Base-by-base conservation (phyloP, 1,139 yeast species). In the Dujonia santamariae region DNA sequence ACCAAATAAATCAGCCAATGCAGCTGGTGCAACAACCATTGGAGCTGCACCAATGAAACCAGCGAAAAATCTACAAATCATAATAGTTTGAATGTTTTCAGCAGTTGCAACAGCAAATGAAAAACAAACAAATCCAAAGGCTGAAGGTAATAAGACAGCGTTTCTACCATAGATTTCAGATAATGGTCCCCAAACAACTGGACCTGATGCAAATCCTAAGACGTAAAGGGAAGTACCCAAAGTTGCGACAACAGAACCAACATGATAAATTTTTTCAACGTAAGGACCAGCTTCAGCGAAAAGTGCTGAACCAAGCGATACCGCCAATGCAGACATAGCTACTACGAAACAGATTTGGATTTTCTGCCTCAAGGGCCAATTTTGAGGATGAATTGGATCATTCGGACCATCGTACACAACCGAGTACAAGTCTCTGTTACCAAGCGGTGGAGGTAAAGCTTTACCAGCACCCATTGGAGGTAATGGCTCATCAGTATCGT, bases 21-120 rank as follows among this genome's bases (percentile, higher is more conserved):
- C 74, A 20, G 94, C 95, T 17, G 94, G 95, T 7, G 84, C 88
- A 26, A 84, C 85, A 14, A 85, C 92, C 51, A 86, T 56, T 0
- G 94, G 85, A 7, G 92, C 85, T 13, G 92, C 85, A 41, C 94
- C 95, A 36, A 80, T 57, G 45, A 79, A 69, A 26, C 95, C 95
- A 23, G 79, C 78, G 52, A 85, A 81, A 55, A 84, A 85, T 41
- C 95, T 72, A 54, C 86, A 75, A 29, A 85, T 58, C 64, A 85
- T 56, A 39, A 85, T 62, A 0, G 94, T 79, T 54, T 85, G 94
- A 21, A 84, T 44, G 48, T 85, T 80, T 51, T 83, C 70, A 22
- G 85, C 85, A 8, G 85, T 72, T 3, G 88, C 95, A 19, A 73
- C 77, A 2, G 82, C 94, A 51, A 83, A 84, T 29, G 73, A 68